A percentile compares a stretch with the other conserved stretches of the same genome.
Evolutionary conservation across 257 asterid species (phyloP).

Genomic region (Primulina huaijiensis): DNA sequence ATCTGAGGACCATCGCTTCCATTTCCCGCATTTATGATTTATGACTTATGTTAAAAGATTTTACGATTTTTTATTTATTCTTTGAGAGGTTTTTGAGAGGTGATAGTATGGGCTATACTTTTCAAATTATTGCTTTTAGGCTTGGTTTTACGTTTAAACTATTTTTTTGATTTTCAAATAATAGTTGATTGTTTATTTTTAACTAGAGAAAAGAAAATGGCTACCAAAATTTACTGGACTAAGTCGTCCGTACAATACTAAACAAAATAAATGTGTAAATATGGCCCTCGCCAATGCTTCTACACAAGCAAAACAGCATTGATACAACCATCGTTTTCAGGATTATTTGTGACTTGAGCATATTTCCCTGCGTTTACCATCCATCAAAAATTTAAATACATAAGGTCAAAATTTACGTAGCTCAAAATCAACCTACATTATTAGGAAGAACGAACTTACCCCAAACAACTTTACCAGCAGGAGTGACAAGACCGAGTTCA

Average conservation of each 20-base stretch:
- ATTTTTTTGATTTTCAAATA: no score
- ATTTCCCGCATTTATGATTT: no score
- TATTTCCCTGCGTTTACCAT: conserved; percentile 68
- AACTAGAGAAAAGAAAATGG: no score
- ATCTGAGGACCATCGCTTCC: no score
- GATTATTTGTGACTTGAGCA: conserved; percentile 94
- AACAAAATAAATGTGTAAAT: no score
- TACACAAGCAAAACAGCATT: conserved; percentile 88
- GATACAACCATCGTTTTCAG: conserved; percentile 95
- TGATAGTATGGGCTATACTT: no score
- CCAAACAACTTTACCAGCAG: conserved; percentile 98
- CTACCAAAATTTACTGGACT: neutral
- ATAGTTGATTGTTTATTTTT: no score
- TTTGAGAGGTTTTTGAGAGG: no score
- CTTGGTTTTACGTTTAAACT: no score
- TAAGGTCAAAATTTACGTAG: neutral
- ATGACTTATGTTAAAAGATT: no score
- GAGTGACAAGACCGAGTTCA: conserved; percentile 94
- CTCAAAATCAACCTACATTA: neutral
- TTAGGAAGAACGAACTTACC: conserved; percentile 42
- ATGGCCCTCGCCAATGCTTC: neutral
- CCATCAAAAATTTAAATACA: neutral
- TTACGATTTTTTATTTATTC: no score
- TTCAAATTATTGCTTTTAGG: no score
- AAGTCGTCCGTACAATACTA: neutral